These are phyloP conservation scores for Sphaerulina vaccinii DNA, from an alignment of 2,329 filamentous ascomycete species.

Conservation along the genomic window DNA sequence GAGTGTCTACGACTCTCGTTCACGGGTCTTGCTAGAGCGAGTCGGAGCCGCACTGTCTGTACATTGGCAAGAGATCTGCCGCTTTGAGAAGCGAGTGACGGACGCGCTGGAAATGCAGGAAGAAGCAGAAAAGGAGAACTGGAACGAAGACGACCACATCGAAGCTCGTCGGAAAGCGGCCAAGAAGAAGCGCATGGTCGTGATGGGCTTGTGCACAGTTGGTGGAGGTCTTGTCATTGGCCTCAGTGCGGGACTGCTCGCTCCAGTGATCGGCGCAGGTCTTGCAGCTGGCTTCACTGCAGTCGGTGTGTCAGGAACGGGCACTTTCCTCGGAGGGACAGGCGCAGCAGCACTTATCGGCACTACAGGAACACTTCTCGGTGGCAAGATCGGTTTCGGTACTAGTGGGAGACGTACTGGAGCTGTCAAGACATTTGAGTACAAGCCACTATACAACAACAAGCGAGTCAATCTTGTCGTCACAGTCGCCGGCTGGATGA, in stretches of 20 bases:
- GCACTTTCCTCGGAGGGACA: conserved; percentile 83
- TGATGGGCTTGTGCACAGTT: conserved; percentile 96
- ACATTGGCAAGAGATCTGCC: conserved; percentile 87
- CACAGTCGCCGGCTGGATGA: conserved; percentile 97
- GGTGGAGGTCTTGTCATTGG: conserved; percentile 94
- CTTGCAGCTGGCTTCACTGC: conserved; percentile 93
- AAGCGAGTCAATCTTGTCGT: conserved; percentile 95
- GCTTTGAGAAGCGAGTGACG: conserved; percentile 95
- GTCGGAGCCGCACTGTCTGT: conserved; percentile 80
- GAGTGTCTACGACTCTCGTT: conserved; percentile 86
- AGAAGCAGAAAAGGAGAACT: conserved; percentile 88
- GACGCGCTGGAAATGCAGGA: conserved; percentile 98
- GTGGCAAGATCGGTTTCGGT: conserved; percentile 78
- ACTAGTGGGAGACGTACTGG: conserved; percentile 87
- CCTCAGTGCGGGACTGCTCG: conserved; percentile 84
- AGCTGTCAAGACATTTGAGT: conserved; percentile 94
- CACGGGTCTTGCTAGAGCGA: conserved; percentile 76
- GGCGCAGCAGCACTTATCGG: conserved; percentile 94
- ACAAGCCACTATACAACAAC: conserved; percentile 94
- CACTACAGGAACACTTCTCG: conserved; percentile 80
- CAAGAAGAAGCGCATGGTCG: conserved; percentile 78
- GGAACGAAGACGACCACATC: conserved; percentile 96
- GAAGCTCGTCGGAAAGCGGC: conserved; percentile 78
- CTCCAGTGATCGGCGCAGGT: conserved; percentile 90
- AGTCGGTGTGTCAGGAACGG: conserved; percentile 85